Percentiles rank a stretch among this genome's conserved stretches.
phyloP scores from a whole-genome alignment of 108 stramenopile species.

The Discostella pseudostelligera region DNA sequence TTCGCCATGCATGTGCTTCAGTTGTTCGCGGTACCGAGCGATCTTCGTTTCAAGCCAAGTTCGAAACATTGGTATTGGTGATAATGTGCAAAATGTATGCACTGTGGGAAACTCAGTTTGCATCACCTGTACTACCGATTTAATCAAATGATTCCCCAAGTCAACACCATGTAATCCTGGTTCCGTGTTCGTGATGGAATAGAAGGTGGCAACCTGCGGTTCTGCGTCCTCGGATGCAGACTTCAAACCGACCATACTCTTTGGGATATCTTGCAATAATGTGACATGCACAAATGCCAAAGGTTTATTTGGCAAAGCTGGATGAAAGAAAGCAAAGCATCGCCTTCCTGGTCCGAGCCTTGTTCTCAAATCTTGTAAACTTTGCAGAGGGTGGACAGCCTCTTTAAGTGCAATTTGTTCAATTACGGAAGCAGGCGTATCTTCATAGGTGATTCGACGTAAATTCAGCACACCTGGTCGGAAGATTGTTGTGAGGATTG shows the following conservation, averaged over 20 bases:
- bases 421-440: slow-evolving; percentile 81
- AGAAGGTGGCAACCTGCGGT: slow-evolving; percentile 79
- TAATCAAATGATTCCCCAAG: slow-evolving; percentile 87
- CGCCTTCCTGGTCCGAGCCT: slow-evolving; percentile 77
- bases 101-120: slow-evolving; percentile 57
- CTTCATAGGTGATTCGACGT: slow-evolving; percentile 84
- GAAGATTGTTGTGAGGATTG: slow-evolving; percentile 42
- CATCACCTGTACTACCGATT: slow-evolving; percentile 67
- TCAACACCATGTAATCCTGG: slow-evolving; percentile 84
- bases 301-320: slow-evolving; percentile 79
- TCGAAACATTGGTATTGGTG: slow-evolving; percentile 86
- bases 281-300: slow-evolving; percentile 92
- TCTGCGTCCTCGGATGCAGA: slow-evolving; percentile 13
- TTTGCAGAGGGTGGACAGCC: slow-evolving; percentile 87
- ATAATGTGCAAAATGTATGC: slow-evolving; percentile 80
- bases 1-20: not conserved
- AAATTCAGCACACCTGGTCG: slow-evolving; percentile 45
- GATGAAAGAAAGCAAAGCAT: slow-evolving; percentile 92
- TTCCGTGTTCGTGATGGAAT: slow-evolving; percentile 88
- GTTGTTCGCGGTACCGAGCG: slow-evolving; percentile 20
- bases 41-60: slow-evolving; percentile 78
- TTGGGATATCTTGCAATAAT: slow-evolving; percentile 58
- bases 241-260: slow-evolving; percentile 64
- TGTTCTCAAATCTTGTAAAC: slow-evolving; percentile 78
- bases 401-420: slow-evolving; percentile 90